phyloP scores from a whole-genome alignment of 208 protist genomes.

The Wallacemonas sp. region DNA sequence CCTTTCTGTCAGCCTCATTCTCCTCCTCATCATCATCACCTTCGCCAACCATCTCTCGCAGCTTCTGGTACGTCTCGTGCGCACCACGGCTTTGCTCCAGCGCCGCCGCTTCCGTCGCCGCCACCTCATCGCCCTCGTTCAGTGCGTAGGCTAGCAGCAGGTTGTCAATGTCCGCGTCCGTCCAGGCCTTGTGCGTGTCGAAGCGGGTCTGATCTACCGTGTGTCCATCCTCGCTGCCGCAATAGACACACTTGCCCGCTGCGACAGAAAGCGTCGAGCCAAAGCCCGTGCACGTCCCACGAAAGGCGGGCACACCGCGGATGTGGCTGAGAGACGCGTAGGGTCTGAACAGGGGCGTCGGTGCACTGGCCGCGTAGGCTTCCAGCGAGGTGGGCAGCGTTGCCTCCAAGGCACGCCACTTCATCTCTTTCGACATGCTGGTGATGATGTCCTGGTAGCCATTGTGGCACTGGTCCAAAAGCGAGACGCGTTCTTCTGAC shows the following conservation, averaged over 20 bases:
- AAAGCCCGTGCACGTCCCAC: constrained; percentile 77
- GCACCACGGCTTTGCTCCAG: constrained; percentile 27
- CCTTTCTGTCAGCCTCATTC: neutral
- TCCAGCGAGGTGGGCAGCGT: constrained; percentile 27
- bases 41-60: constrained; percentile 21
- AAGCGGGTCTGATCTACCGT: constrained; percentile 28
- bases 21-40: constrained; percentile 3
- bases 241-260: constrained; percentile 48
- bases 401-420: constrained; percentile 39
- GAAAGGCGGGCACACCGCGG: constrained; percentile 62
- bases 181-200: constrained; percentile 53
- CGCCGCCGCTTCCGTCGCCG: constrained; percentile 60
- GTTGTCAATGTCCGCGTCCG: constrained; percentile 37
- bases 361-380: neutral
- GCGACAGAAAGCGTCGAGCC: constrained; percentile 53
- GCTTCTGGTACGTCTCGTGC: constrained; percentile 39
- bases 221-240: constrained; percentile 67
- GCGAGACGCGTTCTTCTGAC: constrained; percentile 20
- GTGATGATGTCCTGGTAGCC: constrained; percentile 68
- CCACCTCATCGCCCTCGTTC: constrained; percentile 64
- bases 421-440: constrained; percentile 57
- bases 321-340: constrained; percentile 61
- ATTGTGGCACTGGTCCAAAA: constrained; percentile 74
- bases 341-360: constrained; percentile 23
- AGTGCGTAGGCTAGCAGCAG: constrained; percentile 54